These are phyloP conservation scores for Protostelium mycophagum DNA, from an alignment of 78 protist species.

Conservation along the genomic window DNA sequence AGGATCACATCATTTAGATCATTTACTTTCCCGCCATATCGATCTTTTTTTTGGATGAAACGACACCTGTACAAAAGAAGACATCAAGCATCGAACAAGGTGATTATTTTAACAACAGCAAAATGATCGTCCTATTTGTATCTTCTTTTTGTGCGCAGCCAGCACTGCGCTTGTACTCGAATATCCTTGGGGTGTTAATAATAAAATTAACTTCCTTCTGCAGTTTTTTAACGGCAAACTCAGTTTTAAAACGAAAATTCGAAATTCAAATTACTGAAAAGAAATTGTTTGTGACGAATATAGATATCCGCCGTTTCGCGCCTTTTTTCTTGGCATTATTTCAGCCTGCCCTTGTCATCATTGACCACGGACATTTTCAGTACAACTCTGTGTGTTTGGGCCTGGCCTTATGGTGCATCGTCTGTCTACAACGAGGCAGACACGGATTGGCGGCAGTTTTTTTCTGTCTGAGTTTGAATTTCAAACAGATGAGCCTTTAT, in stretches of 20 bases:
- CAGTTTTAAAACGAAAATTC: no score
- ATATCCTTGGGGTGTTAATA: no score
- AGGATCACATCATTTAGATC: neutral
- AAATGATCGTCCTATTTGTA: no score
- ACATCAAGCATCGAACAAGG: neutral
- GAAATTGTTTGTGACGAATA: neutral
- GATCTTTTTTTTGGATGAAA: constrained; percentile 14
- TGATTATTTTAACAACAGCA: neutral
- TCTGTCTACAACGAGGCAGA: constrained; percentile 4
- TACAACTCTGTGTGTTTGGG: constrained; percentile 86
- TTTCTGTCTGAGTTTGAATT: constrained; percentile 69
- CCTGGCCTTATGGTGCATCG: constrained; percentile 56
- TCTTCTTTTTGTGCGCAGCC: no score
- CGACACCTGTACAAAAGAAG: constrained; percentile 11
- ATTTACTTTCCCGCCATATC: constrained; percentile 72
- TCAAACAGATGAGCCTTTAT: constrained; percentile 90
- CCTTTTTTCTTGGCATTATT: constrained; percentile 55
- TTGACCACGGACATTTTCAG: constrained; percentile 97
- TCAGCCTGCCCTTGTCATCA: constrained; percentile 77
- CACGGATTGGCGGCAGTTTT: constrained; percentile 26
- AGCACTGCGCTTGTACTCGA: no score
- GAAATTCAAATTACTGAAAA: neutral
- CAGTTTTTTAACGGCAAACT: no score
- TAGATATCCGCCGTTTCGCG: neutral
- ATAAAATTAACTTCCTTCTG: no score